Percentiles rank a stretch among this genome's conserved stretches.
Conservation (phyloP, 2,329 filamentous ascomycete genomes). For the Penicillium sp. region DNA sequence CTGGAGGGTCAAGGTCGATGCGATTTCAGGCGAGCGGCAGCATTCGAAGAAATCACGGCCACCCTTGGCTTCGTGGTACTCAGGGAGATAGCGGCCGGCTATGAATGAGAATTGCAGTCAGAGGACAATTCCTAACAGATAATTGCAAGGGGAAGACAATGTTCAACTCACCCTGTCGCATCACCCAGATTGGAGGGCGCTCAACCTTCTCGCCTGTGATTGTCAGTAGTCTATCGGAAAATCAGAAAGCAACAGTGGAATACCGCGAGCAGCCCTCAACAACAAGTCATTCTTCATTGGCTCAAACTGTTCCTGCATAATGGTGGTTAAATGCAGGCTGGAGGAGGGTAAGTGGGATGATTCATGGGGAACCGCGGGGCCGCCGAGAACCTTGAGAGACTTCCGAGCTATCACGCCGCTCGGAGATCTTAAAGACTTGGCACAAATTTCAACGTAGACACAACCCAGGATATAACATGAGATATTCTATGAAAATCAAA, state of each 20-base stretch:
- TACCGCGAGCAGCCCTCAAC: constrained; percentile 85
- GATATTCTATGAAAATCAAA: too few species aligned
- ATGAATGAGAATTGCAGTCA: constrained; percentile 14
- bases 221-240: constrained; percentile 17
- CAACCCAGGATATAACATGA: neutral
- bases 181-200: constrained; percentile 95
- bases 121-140: neutral
- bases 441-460: neutral
- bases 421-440: neutral
- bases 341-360: constrained; percentile 27
- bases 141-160: neutral
- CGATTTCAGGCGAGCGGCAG: constrained; percentile 89
- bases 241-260: neutral
- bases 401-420: neutral
- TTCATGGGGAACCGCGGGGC: constrained; percentile 19
- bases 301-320: constrained; percentile 71
- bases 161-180: constrained; percentile 82
- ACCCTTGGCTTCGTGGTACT: constrained; percentile 95
- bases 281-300: constrained; percentile 91
- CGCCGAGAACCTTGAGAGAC: constrained; percentile 10
- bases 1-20: constrained; percentile 90
- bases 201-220: constrained; percentile 79
- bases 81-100: constrained; percentile 96
- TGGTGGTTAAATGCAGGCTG: constrained; percentile 29
- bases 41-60: constrained; percentile 94